Conservation (phyloP, 1,284 basidiomycete species). For the Inonotus hispidus region DNA sequence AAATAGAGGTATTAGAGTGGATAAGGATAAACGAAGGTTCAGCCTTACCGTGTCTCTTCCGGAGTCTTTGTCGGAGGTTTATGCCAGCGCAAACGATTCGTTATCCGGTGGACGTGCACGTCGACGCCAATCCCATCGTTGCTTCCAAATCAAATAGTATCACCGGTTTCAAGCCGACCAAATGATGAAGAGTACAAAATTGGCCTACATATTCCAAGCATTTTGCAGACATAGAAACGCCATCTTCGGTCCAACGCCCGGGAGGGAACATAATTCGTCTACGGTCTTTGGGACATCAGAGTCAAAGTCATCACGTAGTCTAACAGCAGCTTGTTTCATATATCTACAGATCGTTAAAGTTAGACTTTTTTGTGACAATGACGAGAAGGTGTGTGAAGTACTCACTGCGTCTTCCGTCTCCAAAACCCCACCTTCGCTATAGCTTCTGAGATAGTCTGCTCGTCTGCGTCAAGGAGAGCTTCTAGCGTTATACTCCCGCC, state of each 20-base stretch:
- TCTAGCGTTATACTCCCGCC: constrained; percentile 76
- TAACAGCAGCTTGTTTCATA: constrained; percentile 67
- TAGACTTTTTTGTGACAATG: background rate
- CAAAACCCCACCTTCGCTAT: constrained; percentile 94
- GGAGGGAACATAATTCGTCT: constrained; percentile 78
- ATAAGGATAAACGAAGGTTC: background rate
- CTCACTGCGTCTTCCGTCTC: constrained; percentile 77
- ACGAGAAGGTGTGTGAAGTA: constrained; percentile 11
- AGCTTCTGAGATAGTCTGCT: constrained; percentile 58
- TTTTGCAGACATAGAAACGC: constrained; percentile 79
- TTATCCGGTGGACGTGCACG: constrained; percentile 93
- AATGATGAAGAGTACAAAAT: background rate
- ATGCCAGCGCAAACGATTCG: constrained; percentile 92
- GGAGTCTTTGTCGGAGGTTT: constrained; percentile 77
- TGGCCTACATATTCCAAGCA: constrained; percentile 75
- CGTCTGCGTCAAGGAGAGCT: constrained; percentile 63
- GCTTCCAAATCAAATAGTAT: constrained; percentile 33
- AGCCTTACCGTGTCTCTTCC: constrained; percentile 73
- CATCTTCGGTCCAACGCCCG: constrained; percentile 93
- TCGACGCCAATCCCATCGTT: constrained; percentile 97
- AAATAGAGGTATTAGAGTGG: background rate
- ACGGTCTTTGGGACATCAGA: constrained; percentile 84
- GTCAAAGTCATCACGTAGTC: constrained; percentile 64
- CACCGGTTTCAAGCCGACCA: constrained; percentile 1
- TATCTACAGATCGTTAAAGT: constrained; percentile 44